phyloP scores from a whole-genome alignment of 345 rosid genomes.

The Reutealis trisperma region DNA sequence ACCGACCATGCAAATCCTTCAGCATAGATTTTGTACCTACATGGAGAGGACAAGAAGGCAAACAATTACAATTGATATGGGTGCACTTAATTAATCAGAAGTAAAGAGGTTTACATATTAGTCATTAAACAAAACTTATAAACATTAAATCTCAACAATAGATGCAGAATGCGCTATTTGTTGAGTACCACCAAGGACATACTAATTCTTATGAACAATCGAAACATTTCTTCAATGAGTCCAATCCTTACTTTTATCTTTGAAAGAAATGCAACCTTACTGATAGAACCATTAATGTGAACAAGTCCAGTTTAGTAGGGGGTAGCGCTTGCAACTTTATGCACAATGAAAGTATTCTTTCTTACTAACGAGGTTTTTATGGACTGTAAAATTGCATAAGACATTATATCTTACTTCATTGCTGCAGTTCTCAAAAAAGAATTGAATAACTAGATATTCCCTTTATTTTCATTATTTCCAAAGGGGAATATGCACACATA shows the following conservation, averaged over 20 bases:
- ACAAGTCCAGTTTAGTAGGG: background rate
- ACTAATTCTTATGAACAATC: background rate
- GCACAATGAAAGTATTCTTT: background rate
- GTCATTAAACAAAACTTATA: background rate
- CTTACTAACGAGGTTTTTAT: background rate
- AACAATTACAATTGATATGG: background rate
- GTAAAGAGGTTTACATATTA: background rate
- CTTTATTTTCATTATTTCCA: background rate
- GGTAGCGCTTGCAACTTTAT: background rate
- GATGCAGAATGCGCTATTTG: background rate
- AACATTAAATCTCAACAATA: background rate
- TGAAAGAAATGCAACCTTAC: background rate
- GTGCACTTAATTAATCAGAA: background rate
- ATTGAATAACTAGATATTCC: background rate
- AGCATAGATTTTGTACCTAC: slow-evolving; percentile 89
- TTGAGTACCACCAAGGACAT: slow-evolving; percentile 1
- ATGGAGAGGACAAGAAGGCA: background rate
- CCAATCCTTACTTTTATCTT: background rate
- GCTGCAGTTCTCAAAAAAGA: background rate
- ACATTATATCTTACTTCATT: background rate
- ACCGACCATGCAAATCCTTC: slow-evolving; percentile 99
- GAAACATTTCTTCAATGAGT: background rate
- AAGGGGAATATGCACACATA: background rate
- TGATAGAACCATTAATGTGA: background rate
- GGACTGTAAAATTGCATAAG: background rate